These are phyloP conservation scores for Phytophthora idaei DNA, from an alignment of 352 stramenopile species.

Conservation along the genomic window DNA sequence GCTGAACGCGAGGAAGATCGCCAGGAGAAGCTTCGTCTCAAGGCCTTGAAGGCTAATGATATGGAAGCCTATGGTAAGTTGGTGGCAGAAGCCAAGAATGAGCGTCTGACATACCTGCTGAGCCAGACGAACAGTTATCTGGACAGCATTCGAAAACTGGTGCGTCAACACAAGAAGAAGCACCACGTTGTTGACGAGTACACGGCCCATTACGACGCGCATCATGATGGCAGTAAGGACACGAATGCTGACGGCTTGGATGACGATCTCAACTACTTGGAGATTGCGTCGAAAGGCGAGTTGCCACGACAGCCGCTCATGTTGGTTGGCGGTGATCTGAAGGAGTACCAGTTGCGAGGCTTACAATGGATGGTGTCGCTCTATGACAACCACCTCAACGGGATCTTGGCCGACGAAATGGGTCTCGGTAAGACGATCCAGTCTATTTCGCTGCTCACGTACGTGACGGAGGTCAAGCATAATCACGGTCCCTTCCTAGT, in stretches of 20 bases:
- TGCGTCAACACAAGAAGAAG: conserved; percentile 91
- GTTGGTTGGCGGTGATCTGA: conserved; percentile 96
- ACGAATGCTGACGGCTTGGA: conserved; percentile 49
- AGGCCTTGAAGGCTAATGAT: conserved; percentile 94
- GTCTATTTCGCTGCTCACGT: conserved; percentile 85
- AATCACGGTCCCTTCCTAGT: conserved; percentile 97
- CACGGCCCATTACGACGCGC: conserved; percentile 42
- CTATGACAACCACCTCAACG: conserved; percentile 98
- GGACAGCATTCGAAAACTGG: conserved; percentile 93
- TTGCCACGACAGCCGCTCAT: conserved; percentile 93
- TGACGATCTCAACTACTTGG: conserved; percentile 86
- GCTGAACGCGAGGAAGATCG: conserved; percentile 87
- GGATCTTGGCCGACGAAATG: conserved; percentile 98
- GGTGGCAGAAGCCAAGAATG: conserved; percentile 97
- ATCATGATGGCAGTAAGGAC: conserved; percentile 34
- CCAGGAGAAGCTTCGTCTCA: conserved; percentile 87
- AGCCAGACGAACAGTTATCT: conserved; percentile 97
- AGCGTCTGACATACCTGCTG: conserved; percentile 96
- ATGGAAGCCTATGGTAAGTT: conserved; percentile 98
- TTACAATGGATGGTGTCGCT: conserved; percentile 99
- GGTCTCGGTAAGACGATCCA: conserved; percentile 91
- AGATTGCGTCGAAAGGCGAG: conserved; percentile 85
- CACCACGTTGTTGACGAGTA: conserved; percentile 68
- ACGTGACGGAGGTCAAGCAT: conserved; percentile 85
- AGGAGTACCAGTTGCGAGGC: conserved; percentile 98